Conservation (phyloP, 306 rosid genomes). For the Notholithocarpus densiflorus region DNA sequence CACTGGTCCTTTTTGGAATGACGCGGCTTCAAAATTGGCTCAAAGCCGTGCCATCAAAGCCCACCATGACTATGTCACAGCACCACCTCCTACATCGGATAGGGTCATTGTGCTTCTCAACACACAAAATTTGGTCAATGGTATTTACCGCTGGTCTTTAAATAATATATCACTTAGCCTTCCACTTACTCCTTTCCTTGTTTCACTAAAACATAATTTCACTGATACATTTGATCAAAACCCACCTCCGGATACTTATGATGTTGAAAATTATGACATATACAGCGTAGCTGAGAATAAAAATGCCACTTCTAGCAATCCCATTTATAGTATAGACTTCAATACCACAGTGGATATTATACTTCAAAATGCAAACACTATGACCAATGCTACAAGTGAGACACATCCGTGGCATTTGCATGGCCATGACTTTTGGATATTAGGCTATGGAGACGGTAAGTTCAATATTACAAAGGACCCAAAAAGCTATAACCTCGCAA, state of each 20-base stretch:
- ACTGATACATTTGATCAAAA: constrained; percentile 7
- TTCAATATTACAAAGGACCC: neutral
- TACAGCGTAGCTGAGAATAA: neutral
- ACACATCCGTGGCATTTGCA: constrained; percentile 26
- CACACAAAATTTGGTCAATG: constrained; percentile 21
- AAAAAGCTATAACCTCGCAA: constrained; percentile 3
- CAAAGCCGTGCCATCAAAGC: constrained; percentile 24
- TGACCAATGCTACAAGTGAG: neutral
- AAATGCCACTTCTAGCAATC: constrained; percentile 13
- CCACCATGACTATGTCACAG: neutral
- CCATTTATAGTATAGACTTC: constrained; percentile 12
- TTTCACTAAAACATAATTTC: constrained; percentile 9
- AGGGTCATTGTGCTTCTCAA: constrained; percentile 30
- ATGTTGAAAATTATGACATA: constrained; percentile 9
- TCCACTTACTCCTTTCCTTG: constrained; percentile 8
- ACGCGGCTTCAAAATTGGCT: neutral
- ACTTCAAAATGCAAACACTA: constrained; percentile 14
- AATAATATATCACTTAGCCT: constrained; percentile 12
- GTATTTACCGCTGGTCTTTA: neutral
- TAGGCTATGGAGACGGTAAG: constrained; percentile 11
- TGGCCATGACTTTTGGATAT: constrained; percentile 19
- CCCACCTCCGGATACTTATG: constrained; percentile 15
- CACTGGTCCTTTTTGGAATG: constrained; percentile 24
- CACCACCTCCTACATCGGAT: constrained; percentile 8
- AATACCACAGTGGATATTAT: constrained; percentile 22